Base-by-base conservation (phyloP, 176 grass and related monocot species). In the Oryza australiensis region DNA sequence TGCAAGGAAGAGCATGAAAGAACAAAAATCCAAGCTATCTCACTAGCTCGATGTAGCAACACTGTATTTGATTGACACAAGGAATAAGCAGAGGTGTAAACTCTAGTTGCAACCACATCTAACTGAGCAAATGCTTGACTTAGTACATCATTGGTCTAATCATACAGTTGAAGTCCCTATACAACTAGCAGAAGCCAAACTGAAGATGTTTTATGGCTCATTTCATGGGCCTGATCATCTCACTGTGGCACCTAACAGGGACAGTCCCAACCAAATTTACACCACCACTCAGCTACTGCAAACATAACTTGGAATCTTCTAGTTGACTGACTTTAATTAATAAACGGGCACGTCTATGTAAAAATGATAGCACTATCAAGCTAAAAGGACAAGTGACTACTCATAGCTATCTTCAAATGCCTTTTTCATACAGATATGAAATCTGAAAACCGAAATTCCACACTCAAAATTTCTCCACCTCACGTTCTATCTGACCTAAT, bases 81-180 rank as follows among this genome's bases (percentile, higher is more conserved):
- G 70, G 64, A 45, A 74, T 62, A 68, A 78, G 80, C 43, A 33
- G 30, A 68, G 26, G 64, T 29, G 48, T 23, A 70, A 75, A 77
- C 28, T 65, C 37, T 53, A 53, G 4, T 66, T 49, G 66, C 66
- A 72, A 78, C 26, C 32, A 66, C 57, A 78, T 66, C 67, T 42
- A 18, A 22, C 35, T 59, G 33, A 66, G 51, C 45, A 60, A 57
- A 67, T 28, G 80, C 40, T 35, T 30, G 57, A 22, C 45, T 43
- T 79, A 67, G 2, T 32, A 22, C 5, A 28, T 53, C 45, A 73
- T 40, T 72, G 57, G 37, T 66, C 33, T 27, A 65, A 34, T 64
- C 20, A 62, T 73, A 67, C 27, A 32, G 27, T 42, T 12, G 15
- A 10, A 43, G 22, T 73, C 68, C 11, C 41, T 30, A 7, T 51